Conservation (phyloP, 495 filamentous ascomycete genomes). For the Aspergillus asperescens region DNA sequence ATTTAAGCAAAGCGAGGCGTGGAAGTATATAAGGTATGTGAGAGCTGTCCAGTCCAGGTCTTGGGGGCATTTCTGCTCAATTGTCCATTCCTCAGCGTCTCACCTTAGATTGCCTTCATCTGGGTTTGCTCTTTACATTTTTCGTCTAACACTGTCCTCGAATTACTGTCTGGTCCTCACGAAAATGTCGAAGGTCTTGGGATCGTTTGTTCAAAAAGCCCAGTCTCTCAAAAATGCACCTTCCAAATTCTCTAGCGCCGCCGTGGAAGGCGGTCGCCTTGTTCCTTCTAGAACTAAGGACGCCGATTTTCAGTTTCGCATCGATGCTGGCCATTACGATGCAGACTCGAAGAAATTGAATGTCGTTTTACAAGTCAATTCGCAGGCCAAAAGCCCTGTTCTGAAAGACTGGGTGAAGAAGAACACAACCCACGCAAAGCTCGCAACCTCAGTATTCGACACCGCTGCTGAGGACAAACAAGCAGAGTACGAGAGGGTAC, state of each 20-base stretch:
- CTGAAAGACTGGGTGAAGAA: constrained; percentile 18
- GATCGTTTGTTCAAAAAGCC: not conserved
- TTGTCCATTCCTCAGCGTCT: not conserved
- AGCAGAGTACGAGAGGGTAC: not conserved
- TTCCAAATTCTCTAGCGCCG: constrained; percentile 12
- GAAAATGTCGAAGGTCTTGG: not conserved
- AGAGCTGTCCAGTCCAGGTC: not conserved
- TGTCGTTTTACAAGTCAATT: constrained; percentile 20
- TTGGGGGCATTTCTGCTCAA: not conserved
- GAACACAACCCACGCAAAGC: constrained; percentile 17
- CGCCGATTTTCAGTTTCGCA: constrained; percentile 11
- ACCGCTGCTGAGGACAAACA: constrained; percentile 11
- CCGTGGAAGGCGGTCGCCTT: constrained; percentile 10
- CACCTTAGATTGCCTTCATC: not conserved
- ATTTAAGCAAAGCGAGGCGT: not conserved
- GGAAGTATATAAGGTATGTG: not conserved
- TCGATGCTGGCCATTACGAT: constrained; percentile 18
- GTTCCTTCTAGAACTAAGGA: constrained; percentile 14
- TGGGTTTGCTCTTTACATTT: not conserved
- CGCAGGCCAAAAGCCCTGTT: constrained; percentile 18
- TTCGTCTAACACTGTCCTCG: not conserved
- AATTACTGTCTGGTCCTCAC: not conserved
- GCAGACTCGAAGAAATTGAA: constrained; percentile 11
- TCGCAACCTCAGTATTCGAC: constrained; percentile 8
- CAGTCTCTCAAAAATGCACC: constrained; percentile 6